A percentile compares a stretch with the other conserved stretches of the same genome.
Conservation (phyloP, 805 yeast species). For the Brettanomyces nanus region DNA sequence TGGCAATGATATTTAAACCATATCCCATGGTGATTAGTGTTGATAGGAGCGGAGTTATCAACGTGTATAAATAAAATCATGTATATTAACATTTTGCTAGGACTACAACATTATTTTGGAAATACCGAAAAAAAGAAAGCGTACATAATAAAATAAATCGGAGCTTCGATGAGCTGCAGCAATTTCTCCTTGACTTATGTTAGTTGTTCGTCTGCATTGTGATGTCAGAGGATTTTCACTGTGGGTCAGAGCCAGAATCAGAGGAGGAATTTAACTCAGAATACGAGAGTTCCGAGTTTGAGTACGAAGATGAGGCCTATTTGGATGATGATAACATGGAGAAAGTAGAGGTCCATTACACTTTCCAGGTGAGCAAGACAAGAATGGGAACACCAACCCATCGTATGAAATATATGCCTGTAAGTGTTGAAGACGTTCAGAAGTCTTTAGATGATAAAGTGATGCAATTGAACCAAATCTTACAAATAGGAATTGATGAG, state of each 20-base stretch:
- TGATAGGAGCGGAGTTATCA: constrained; percentile 60
- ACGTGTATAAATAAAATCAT: constrained; percentile 44
- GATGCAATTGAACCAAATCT: constrained; percentile 26
- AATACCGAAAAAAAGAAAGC: too few species aligned
- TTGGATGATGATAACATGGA: not conserved
- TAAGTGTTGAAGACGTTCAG: constrained; percentile 26
- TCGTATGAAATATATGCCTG: constrained; percentile 21
- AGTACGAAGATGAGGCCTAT: constrained; percentile 9
- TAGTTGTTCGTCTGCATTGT: constrained; percentile 3
- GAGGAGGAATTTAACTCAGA: constrained; percentile 11
- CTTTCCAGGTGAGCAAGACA: constrained; percentile 15
- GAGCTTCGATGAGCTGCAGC: too few species aligned
- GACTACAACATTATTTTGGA: too few species aligned
- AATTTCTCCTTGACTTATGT: not conserved
- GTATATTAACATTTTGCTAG: too few species aligned
- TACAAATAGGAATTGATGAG: constrained; percentile 31
- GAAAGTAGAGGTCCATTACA: constrained; percentile 6
- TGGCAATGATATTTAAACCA: constrained; percentile 6
- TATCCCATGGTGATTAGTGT: constrained; percentile 51
- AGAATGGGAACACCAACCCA: constrained; percentile 17
- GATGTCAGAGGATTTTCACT: constrained; percentile 13
- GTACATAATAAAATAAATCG: too few species aligned
- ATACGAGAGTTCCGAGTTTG: constrained; percentile 5
- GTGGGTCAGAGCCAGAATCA: constrained; percentile 18
- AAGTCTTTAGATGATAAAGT: constrained; percentile 21